phyloP scores from a whole-genome alignment of 1,284 basidiomycete genomes.

The Caloboletus inedulis region DNA sequence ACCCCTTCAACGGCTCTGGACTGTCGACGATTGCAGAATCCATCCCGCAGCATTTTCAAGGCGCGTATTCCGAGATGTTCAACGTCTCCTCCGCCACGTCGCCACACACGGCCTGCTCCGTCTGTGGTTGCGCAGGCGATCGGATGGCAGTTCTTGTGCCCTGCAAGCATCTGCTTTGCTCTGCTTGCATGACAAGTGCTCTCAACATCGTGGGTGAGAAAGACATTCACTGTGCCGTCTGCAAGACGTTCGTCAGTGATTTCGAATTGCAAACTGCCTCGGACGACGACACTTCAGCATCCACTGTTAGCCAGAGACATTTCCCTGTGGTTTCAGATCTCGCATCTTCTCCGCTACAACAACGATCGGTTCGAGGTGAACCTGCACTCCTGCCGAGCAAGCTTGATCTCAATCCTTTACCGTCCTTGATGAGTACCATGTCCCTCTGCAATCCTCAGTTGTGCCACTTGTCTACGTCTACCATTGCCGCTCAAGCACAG shows the following conservation, averaged over 20 bases:
- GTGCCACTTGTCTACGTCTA: slow-evolving; percentile 14
- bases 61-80: slow-evolving; percentile 29
- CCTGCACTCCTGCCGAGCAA: slow-evolving; percentile 23
- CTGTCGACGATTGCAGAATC: slow-evolving; percentile 30
- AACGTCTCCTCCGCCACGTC: slow-evolving; percentile 10
- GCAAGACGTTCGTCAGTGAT: slow-evolving; percentile 61
- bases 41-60: slow-evolving; percentile 21
- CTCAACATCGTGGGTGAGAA: slow-evolving; percentile 84
- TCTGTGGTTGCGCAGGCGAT: slow-evolving; percentile 46
- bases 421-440: slow-evolving; percentile 28
- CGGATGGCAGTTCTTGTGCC: slow-evolving; percentile 66
- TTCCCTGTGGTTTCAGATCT: slow-evolving; percentile 11
- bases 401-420: slow-evolving; percentile 23
- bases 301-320: slow-evolving; percentile 16
- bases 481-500: slow-evolving; percentile 11
- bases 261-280: slow-evolving; percentile 50
- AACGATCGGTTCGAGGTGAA: slow-evolving; percentile 19
- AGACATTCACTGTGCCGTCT: slow-evolving; percentile 77
- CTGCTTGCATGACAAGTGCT: slow-evolving; percentile 74
- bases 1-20: slow-evolving; percentile 29
- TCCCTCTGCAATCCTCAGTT: slow-evolving; percentile 15
- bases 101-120: slow-evolving; percentile 40
- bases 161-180: slow-evolving; percentile 71
- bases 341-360: slow-evolving; percentile 25
- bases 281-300: slow-evolving; percentile 20